Evolutionary conservation across 495 filamentous ascomycete species (phyloP).

Genomic region (Penicilliopsis zonata): DNA sequence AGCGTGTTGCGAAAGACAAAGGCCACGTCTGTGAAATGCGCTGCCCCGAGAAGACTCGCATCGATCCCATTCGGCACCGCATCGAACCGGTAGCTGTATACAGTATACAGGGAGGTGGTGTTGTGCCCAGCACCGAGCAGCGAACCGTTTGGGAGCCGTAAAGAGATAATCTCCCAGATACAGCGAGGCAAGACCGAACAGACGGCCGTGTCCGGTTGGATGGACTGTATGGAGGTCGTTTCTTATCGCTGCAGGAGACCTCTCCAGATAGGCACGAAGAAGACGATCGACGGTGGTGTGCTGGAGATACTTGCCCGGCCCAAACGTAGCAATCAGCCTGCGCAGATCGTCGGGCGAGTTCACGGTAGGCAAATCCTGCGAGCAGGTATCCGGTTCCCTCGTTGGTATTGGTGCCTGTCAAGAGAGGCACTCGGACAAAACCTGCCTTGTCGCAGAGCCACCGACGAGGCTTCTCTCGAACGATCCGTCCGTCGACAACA

Average conservation of each 20-base stretch:
- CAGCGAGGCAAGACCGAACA: too few relatives aligned
- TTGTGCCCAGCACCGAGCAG: conserved; percentile 30
- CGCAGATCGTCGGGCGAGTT: too few relatives aligned
- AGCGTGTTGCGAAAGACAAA: conserved; percentile 49
- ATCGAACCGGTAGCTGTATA: conserved; percentile 55
- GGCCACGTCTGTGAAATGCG: conserved; percentile 50
- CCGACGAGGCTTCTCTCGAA: conserved; percentile 23
- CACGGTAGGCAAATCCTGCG: too few relatives aligned
- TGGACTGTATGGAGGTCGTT: too few relatives aligned
- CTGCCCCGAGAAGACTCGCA: conserved; percentile 24
- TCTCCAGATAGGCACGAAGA: too few relatives aligned
- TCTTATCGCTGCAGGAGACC: too few relatives aligned
- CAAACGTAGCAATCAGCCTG: too few relatives aligned
- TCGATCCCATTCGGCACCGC: conserved; percentile 30
- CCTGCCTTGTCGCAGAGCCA: conserved; percentile 20
- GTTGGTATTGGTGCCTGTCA: conserved; percentile 35
- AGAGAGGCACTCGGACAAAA: conserved; percentile 37
- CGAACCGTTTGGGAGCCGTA: too few relatives aligned
- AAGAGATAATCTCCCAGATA: too few relatives aligned
- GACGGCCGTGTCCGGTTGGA: too few relatives aligned
- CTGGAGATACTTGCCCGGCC: too few relatives aligned
- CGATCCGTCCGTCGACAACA: conserved; percentile 39
- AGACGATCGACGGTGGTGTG: too few relatives aligned
- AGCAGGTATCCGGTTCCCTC: conserved; percentile 37
- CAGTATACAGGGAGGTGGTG: conserved; percentile 37